These are phyloP conservation scores for Naematelia encephala DNA, from an alignment of 768 basidiomycete species.

Conservation along the genomic window DNA sequence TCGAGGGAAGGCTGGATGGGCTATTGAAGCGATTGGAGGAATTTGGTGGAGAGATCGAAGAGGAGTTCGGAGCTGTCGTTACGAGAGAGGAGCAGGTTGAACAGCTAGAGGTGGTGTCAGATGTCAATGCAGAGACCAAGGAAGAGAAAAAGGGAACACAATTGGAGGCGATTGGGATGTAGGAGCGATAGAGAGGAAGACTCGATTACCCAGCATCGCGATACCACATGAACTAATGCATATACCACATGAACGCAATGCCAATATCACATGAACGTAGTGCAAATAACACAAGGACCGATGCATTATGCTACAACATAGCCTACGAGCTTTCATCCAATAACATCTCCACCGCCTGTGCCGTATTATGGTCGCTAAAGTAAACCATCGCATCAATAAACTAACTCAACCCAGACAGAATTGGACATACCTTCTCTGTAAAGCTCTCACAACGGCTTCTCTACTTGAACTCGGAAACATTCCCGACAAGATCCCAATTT, in stretches of 20 bases:
- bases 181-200: neutral
- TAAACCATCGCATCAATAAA: slow-evolving; percentile 4
- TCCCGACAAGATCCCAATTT: slow-evolving; percentile 64
- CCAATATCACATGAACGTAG: too few relatives aligned
- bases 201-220: neutral
- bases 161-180: neutral
- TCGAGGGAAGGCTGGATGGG: slow-evolving; percentile 44
- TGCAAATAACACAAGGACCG: slow-evolving; percentile 14
- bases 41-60: slow-evolving; percentile 60
- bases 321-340: slow-evolving; percentile 52
- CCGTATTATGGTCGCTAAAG: slow-evolving; percentile 64
- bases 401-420: neutral
- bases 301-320: neutral
- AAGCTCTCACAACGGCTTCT: slow-evolving; percentile 67
- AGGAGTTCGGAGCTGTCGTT: slow-evolving; percentile 1
- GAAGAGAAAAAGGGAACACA: neutral
- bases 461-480: slow-evolving; percentile 83
- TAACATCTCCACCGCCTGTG: slow-evolving; percentile 76
- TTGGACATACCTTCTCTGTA: slow-evolving; percentile 62
- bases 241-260: slow-evolving; percentile 8
- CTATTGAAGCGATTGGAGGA: slow-evolving; percentile 31
- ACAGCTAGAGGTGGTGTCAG: neutral
- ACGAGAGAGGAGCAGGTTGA: slow-evolving; percentile 1
- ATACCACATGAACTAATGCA: neutral
- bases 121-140: neutral